Base-by-base conservation (phyloP, 2,329 filamentous ascomycete genomes). In the Blumeria hordei region DNA sequence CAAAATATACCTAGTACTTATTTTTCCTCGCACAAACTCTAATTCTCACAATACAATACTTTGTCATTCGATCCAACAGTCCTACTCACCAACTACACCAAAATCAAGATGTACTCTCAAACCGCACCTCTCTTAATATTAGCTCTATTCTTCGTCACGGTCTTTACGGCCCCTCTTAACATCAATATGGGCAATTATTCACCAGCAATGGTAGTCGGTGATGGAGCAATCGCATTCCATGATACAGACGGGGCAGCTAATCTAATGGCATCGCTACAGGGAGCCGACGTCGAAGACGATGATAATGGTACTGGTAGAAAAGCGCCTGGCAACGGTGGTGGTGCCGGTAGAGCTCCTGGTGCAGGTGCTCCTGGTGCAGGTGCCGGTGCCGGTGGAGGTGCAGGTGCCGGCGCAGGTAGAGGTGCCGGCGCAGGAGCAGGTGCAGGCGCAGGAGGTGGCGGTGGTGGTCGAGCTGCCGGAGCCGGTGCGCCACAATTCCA, bases 201-300 rank as follows among this genome's bases (percentile, higher is more conserved):
- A n/a, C 59, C 59, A 41, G 57, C 59, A 28, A 34, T 61, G 53
- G 58, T 61, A 55, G 59, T 61, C 53, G 58, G 58, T 59, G 59
- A 61, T 59, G 59, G 59, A 54, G 57, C 58, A 32, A 59, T 61
- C 51, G 57, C 56, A 55, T 60, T 61, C 55, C 54, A 57, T 43
- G 21, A 28, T 28, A 28, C 21, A 28, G 21, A 28, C 21, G 21
- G 21, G 21, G 21, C 21, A 28, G 21, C 21, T 2, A 28, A 28
- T 28, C 21, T 28, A 28, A 28, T 28, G 21, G 21, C 21, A 2
- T 28, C 21, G 21, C 21, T 28, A 2, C 21, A 28, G 4, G 21
- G 21, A 2, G 21, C 21, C 4, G 21, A 28, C 4, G 53, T 50
- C 4, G 41, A 43, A 18, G 41, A 35, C 3, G 56, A 55, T 4